Base-by-base conservation (phyloP, 345 rosid species). In the Rhodamnia rubescens region DNA sequence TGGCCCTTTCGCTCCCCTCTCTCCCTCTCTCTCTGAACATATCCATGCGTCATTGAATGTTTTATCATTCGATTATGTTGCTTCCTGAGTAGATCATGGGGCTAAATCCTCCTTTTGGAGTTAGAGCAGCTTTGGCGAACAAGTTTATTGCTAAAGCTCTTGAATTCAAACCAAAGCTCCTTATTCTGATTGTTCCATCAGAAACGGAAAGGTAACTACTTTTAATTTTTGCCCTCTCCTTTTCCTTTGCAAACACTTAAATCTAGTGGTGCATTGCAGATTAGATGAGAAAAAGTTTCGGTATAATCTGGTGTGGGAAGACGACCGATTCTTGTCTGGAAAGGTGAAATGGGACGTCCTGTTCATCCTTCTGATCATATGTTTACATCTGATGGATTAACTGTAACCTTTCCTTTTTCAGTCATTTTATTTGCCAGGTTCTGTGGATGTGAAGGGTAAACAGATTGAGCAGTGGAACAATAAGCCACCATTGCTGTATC, bases 341-440 rank as follows among this genome's bases (percentile, higher is more conserved):
- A 36, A 93, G 96, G 99, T 96, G 91, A 74, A 74, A 51, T 51
- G 53, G 15, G 53, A 51, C 15, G 5, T 51, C 4, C 53, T 51
- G 53, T 51, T 51, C 53, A 51, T 51, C 53, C 53, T 11, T 51
- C 53, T 51, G 53, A 12, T 51, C 14, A 51, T 12, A 11, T 51
- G 53, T 51, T 51, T 80, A 78, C 55, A 44, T 85, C 51, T 55
- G 50, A 75, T n/a, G 85, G 53, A 47, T 50, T 22, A 84, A 40
- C 22, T 44, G 75, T 51, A 51, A 51, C 53, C 53, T 51, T 51
- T 51, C 4, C 81, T 51, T 87, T 87, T 56, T 44, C 95, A 96
- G 99, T 94, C 99, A 50, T 95, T 94, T 88, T 96, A 95, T 91
- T 91, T 95, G 86, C 99, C 99, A 59, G 99, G 98, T n/a, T 94